Base-by-base conservation (phyloP, 257 asterid species). In the Linderniella brevidens region DNA sequence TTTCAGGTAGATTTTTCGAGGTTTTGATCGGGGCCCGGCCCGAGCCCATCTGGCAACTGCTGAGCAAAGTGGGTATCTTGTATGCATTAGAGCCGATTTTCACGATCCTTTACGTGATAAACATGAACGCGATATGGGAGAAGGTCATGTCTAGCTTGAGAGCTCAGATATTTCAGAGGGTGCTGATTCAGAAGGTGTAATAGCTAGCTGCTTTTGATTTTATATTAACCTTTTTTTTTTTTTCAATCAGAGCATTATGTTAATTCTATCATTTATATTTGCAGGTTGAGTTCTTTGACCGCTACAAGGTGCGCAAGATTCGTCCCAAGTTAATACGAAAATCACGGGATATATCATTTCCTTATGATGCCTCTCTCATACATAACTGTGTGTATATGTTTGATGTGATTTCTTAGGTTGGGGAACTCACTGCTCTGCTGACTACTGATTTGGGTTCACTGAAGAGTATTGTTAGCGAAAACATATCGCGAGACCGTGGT, bases 401-500 rank as follows among this genome's bases (percentile, higher is more conserved):
- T n/a, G n/a, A n/a, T n/a, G n/a, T n/a, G n/a, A n/a, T n/a, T n/a
- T n/a, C n/a, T n/a, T n/a, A 88, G 95, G 98, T 88, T 46, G 98
- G 98, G 11, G 98, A 88, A 57, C 73, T 88, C 39, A 84, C 98
- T 43, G 79, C 96, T 52, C 58, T 88, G 56, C 51, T 88, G 60
- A 88, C 94, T 54, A 64, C 98, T 49, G 98, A 88, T 69, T 74
- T 88, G 84, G 85, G 94, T 68, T 76, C 94, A 9, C 70, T 88
- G 41, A 84, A 88, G 65, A 79, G 41, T 72, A 84, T 84, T 52
- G 94, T 84, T 41, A 76, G 92, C 61, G 98, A 88, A 35, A 88
- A 88, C 54, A 60, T 82, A 56, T 84, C 98, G 49, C 70, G 98
- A 66, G 98, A 88, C 72, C 98, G 98, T 58, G 98, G 98, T 69